Evolutionary conservation across 2,329 filamentous ascomycete species (phyloP), one percentile per base, ranked within the genome.

Genomic region (Epichloe amarillans): DNA sequence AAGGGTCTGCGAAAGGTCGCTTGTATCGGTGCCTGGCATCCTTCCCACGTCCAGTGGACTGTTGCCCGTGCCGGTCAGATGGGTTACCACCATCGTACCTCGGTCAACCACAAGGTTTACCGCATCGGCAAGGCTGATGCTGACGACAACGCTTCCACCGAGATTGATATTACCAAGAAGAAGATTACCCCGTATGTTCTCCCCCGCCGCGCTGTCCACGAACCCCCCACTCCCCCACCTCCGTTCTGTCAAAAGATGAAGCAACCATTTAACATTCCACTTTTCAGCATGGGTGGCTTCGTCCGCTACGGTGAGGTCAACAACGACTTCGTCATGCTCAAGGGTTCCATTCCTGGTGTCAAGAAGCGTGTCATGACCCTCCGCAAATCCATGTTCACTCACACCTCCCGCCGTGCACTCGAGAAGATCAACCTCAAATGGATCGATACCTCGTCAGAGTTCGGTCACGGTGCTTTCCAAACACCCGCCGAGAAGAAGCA

Each of bases 1-100:
- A 98, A 98, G 86, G 93, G 93, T 95, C 89, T 98, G 70, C 86
- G 93, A 70, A 98, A 98, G 87, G 91, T 98, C 66, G 93, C 93
- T 70, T 98, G 93, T 95, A 98, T 98, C 74, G 93, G 93, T 87
- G 93, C 93, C 66, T 98, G 93, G 93, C 93, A 98, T 82, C 93
- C 93, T 70, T 89, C 87, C 75, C 93, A 98, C 88, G 93, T 98
- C 75, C 93, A 98, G 81, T 98, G 93, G 93, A 98, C 93, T 72
- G 93, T 98, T 79, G 93, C 91, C 71, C 93, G 93, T 86, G 93
- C 93, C 61, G 93, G 93, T 95, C 93, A 98, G 80, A 83, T 84
- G 75, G 93, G 93, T 82, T 98, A 98, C 85, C 93, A 98, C 75
- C 93, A 98, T 80, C 90, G 93, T 86, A 98, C 93, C 69, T 97